phyloP scores from a whole-genome alignment of 2,329 filamentous ascomycete species.

The Penicillium oxalicum region DNA sequence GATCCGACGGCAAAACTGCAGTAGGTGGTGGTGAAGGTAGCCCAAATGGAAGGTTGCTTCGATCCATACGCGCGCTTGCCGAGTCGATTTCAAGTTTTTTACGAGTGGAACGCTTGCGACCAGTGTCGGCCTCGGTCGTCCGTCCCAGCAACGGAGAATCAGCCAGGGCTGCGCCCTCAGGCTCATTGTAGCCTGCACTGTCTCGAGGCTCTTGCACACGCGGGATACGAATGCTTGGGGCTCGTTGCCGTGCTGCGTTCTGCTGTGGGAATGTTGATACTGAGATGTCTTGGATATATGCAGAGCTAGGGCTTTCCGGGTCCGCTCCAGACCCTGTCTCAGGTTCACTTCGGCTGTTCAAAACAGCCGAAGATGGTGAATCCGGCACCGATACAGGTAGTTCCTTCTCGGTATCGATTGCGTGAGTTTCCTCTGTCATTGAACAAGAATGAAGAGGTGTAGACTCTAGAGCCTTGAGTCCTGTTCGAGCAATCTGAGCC shows the following conservation, averaged over 20 bases:
- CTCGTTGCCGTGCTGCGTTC: slow-evolving; percentile 8
- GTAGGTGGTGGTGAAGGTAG: slow-evolving; percentile 24
- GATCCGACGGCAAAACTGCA: slow-evolving; percentile 21
- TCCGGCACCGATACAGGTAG: not conserved
- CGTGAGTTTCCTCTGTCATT: slow-evolving; percentile 13
- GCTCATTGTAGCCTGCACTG: slow-evolving; percentile 4
- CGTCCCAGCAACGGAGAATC: slow-evolving; percentile 20
- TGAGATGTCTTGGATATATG: slow-evolving; percentile 9
- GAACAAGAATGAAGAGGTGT: slow-evolving; percentile 10
- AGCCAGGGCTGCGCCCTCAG: slow-evolving; percentile 13
- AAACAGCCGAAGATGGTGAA: too few relatives aligned
- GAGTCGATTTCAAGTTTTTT: slow-evolving; percentile 12
- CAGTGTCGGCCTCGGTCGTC: not conserved
- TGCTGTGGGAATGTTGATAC: slow-evolving; percentile 12
- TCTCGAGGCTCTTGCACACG: slow-evolving; percentile 11
- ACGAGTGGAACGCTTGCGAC: slow-evolving; percentile 8
- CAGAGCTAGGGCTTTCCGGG: slow-evolving; percentile 7
- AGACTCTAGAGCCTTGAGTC: slow-evolving; percentile 2
- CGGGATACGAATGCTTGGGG: slow-evolving; percentile 14
- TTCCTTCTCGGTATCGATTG: not conserved
- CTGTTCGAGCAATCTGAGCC: slow-evolving; percentile 3
- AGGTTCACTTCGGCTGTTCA: slow-evolving; percentile 3
- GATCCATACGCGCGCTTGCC: slow-evolving; percentile 2
- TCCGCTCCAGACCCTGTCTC: slow-evolving; percentile 4
- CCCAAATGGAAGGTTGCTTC: slow-evolving; percentile 18